These are phyloP conservation scores for Yamadazyma diospyri DNA, from an alignment of 1,139 yeast species.

Conservation along the genomic window DNA sequence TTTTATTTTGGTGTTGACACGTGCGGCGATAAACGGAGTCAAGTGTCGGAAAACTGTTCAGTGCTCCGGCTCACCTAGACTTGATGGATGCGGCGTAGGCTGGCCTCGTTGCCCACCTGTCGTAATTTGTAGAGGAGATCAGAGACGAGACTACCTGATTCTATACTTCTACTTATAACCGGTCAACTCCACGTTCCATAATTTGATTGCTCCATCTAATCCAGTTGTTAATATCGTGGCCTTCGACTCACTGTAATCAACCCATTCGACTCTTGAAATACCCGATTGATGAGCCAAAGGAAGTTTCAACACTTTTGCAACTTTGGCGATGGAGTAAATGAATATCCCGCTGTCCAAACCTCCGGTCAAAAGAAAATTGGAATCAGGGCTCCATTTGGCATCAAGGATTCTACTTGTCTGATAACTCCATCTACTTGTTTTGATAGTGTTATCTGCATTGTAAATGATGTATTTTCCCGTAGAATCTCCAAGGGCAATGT, in stretches of 20 bases:
- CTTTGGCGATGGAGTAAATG: slow-evolving; percentile 73
- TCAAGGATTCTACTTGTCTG: slow-evolving; percentile 79
- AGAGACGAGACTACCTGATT: too few species aligned
- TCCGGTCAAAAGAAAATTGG: slow-evolving; percentile 70
- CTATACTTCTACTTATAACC: slow-evolving; percentile 6
- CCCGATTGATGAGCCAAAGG: slow-evolving; percentile 90
- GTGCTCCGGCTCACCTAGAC: too few species aligned
- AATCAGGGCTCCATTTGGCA: slow-evolving; percentile 75
- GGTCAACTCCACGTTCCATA: slow-evolving; percentile 52
- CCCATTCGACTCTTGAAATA: slow-evolving; percentile 73
- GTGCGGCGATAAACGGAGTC: too few species aligned
- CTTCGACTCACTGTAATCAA: slow-evolving; percentile 20
- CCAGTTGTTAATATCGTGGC: slow-evolving; percentile 62
- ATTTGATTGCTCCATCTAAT: slow-evolving; percentile 74
- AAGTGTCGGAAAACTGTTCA: too few species aligned
- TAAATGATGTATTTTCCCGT: slow-evolving; percentile 80
- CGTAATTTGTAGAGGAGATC: too few species aligned
- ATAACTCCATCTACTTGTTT: slow-evolving; percentile 94
- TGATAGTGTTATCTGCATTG: slow-evolving; percentile 51
- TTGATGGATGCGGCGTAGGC: too few species aligned
- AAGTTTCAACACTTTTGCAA: slow-evolving; percentile 70
- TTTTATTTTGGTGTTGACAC: too few species aligned
- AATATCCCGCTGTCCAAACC: slow-evolving; percentile 81
- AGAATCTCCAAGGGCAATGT: slow-evolving; percentile 80
- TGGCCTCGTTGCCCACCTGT: too few species aligned